Percentiles rank a stretch among this genome's conserved stretches.
phyloP scores from a whole-genome alignment of 805 yeast species.

The Cyberlindnera americana region DNA sequence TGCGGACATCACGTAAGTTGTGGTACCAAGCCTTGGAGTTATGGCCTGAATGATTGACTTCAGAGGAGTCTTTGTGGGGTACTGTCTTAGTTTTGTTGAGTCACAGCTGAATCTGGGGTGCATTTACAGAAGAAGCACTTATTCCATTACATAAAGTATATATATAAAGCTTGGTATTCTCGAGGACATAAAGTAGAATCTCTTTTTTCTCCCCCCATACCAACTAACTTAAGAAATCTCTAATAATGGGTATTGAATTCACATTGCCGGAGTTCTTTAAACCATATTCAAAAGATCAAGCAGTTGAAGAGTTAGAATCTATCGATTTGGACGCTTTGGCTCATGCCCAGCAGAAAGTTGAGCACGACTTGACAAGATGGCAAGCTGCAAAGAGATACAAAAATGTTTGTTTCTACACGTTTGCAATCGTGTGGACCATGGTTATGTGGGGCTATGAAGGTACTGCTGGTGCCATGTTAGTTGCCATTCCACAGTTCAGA shows the following conservation, averaged over 20 bases:
- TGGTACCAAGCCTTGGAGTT: no score
- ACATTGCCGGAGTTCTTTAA: constrained; percentile 7
- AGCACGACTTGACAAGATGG: constrained; percentile 10
- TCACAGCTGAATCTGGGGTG: no score
- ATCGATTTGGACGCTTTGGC: constrained; percentile 10
- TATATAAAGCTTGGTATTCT: no score
- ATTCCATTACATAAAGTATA: no score
- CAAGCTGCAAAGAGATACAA: constrained; percentile 38
- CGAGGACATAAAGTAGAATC: no score
- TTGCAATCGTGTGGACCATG: constrained; percentile 36
- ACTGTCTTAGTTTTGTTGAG: no score
- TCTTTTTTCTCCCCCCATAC: no score
- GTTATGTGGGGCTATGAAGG: constrained; percentile 41
- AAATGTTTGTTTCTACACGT: constrained; percentile 37
- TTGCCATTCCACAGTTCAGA: constrained; percentile 34
- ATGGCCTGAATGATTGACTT: no score
- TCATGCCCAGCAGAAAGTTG: constrained; percentile 14
- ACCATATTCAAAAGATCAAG: constrained; percentile 2
- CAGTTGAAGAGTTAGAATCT: constrained; percentile 1
- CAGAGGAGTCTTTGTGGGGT: no score
- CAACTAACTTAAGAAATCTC: no score
- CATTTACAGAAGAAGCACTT: no score
- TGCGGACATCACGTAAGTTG: no score
- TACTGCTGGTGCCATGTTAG: constrained; percentile 35
- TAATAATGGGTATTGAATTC: constrained; percentile 7